phyloP scores from a whole-genome alignment of 306 rosid species.

The Gastrolobium bilobum region DNA sequence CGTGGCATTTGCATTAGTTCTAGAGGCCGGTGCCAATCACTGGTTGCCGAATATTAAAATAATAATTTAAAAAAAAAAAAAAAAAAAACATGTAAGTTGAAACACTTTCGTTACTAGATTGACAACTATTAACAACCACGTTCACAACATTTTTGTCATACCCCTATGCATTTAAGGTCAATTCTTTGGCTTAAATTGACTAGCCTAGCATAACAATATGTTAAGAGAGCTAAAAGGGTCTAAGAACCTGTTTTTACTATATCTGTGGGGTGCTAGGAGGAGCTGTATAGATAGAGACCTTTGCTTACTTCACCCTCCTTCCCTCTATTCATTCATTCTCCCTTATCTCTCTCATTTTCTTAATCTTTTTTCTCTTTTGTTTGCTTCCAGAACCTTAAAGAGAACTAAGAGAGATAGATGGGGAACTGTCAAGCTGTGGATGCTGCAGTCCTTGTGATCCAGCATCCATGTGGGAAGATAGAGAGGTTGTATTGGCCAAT shows the following conservation, averaged over 20 bases:
- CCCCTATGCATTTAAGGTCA: slow-evolving; percentile 52
- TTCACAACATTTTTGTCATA: slow-evolving; percentile 53
- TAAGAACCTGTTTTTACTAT: slow-evolving; percentile 45
- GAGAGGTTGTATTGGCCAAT: slow-evolving; percentile 87
- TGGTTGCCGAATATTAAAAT: slow-evolving; percentile 44
- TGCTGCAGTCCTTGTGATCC: slow-evolving; percentile 97
- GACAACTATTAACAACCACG: slow-evolving; percentile 39
- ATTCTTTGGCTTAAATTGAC: slow-evolving; percentile 52
- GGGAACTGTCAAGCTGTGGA: slow-evolving; percentile 98
- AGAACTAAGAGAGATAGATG: slow-evolving; percentile 52
- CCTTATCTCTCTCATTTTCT: slow-evolving; percentile 54
- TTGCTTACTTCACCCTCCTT: slow-evolving; percentile 51
- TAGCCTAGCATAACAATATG: slow-evolving; percentile 52
- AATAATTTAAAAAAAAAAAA: neutral
- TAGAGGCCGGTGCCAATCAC: slow-evolving; percentile 54
- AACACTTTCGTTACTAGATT: slow-evolving; percentile 48
- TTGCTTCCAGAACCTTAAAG: neutral
- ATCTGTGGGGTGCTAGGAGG: slow-evolving; percentile 58
- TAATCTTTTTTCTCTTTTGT: slow-evolving; percentile 41
- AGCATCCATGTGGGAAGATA: slow-evolving; percentile 89
- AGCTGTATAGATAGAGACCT: slow-evolving; percentile 89
- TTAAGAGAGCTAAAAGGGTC: slow-evolving; percentile 47
- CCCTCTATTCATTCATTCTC: slow-evolving; percentile 43
- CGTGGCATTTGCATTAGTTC: slow-evolving; percentile 68
- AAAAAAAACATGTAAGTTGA: neutral